phyloP scores from a whole-genome alignment of 2,329 filamentous ascomycete species.

The Alternaria infectoria region DNA sequence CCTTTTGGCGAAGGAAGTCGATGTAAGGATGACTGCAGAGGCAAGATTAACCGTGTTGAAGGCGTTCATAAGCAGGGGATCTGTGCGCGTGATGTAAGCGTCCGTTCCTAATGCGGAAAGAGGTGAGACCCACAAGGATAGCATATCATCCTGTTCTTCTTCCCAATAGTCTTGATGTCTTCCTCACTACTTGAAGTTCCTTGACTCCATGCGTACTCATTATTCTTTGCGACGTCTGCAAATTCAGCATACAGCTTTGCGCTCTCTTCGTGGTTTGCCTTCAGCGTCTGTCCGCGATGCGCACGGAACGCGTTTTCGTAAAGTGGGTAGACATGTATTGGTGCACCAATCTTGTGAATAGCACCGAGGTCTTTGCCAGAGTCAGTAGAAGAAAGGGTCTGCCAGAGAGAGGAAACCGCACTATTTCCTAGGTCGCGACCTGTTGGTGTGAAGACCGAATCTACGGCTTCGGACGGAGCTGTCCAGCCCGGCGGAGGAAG shows the following conservation, averaged over 20 bases:
- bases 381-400: conserved; percentile 21
- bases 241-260: conserved; percentile 67
- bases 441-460: conserved; percentile 59
- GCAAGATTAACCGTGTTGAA: conserved; percentile 73
- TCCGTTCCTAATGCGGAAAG: not conserved
- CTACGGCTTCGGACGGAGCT: conserved; percentile 53
- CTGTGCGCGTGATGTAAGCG: conserved; percentile 46
- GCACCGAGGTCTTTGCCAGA: conserved; percentile 58
- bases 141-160: conserved; percentile 71
- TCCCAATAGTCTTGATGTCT: conserved; percentile 60
- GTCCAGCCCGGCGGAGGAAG: conserved; percentile 68
- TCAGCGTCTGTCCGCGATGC: conserved; percentile 59
- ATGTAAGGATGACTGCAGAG: conserved; percentile 66
- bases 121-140: conserved; percentile 62
- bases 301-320: conserved; percentile 71
- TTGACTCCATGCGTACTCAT: conserved; percentile 65
- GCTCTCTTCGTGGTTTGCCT: conserved; percentile 65
- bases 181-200: conserved; percentile 57
- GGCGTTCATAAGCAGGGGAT: conserved; percentile 73
- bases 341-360: conserved; percentile 64
- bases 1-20: conserved; percentile 59
- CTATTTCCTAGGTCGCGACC: conserved; percentile 52
- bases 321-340: conserved; percentile 71
- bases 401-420: conserved; percentile 38
- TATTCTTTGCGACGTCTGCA: conserved; percentile 60